Evolutionary conservation across 2,329 filamentous ascomycete species (phyloP).

Genomic region (Aspergillus eucalypticola): DNA sequence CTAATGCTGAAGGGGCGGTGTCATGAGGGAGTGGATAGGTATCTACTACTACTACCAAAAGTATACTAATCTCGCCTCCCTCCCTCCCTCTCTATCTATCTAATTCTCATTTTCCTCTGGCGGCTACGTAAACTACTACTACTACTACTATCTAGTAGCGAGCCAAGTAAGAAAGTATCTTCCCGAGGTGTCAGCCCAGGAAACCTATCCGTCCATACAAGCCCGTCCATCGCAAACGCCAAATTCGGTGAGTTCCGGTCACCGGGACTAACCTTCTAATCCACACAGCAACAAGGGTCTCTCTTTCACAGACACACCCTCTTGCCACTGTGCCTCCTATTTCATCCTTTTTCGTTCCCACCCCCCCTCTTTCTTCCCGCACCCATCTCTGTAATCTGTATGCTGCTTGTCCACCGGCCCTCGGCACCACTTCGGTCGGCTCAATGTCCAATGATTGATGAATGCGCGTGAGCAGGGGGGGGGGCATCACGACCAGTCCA

Average conservation of each 20-base stretch:
- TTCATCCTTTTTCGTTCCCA: background rate
- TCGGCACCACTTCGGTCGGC: background rate
- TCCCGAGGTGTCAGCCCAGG: background rate
- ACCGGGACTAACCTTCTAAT: background rate
- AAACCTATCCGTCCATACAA: background rate
- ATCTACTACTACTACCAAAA: background rate
- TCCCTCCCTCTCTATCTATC: too few relatives aligned
- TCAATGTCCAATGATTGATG: background rate
- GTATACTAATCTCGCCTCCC: background rate
- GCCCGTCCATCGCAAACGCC: background rate
- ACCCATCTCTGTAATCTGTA: background rate
- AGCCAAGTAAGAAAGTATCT: too few relatives aligned
- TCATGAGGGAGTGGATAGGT: background rate
- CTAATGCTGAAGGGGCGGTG: too few relatives aligned
- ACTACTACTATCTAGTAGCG: too few relatives aligned
- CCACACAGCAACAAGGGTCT: background rate
- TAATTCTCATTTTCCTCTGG: too few relatives aligned
- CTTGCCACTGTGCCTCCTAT: background rate
- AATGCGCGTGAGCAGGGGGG: too few relatives aligned
- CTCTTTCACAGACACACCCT: too few relatives aligned
- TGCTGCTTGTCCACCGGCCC: background rate
- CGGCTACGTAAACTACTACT: too few relatives aligned
- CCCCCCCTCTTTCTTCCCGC: background rate
- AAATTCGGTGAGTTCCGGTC: constrained; percentile 5
- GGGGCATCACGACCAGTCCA: constrained; percentile 10